phyloP scores from a whole-genome alignment of 2,329 filamentous ascomycete genomes.

The Apiospora koreana region DNA sequence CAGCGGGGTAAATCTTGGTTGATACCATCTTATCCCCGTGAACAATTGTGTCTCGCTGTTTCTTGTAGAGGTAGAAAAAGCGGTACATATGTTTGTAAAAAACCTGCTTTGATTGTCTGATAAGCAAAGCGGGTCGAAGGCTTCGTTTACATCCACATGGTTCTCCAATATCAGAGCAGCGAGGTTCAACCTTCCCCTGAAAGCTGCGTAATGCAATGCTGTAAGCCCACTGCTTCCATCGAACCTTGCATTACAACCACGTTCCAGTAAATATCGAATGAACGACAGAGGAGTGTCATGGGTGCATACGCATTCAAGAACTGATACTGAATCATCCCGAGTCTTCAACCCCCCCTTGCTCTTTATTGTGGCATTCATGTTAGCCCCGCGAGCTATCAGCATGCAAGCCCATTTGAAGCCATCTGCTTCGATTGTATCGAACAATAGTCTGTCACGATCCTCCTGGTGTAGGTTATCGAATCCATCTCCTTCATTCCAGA shows the following conservation, averaged over 20 bases:
- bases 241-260: background rate
- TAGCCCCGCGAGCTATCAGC: background rate
- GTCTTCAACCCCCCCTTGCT: too few relatives aligned
- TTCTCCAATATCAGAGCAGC: background rate
- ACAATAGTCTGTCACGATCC: background rate
- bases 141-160: background rate
- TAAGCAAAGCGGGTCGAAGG: background rate
- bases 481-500: background rate
- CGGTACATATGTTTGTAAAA: too few relatives aligned
- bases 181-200: background rate
- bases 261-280: background rate
- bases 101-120: too few relatives aligned
- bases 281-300: background rate
- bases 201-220: background rate
- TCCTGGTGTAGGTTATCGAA: background rate
- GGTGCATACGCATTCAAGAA: background rate
- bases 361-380: background rate
- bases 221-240: background rate
- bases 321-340: too few relatives aligned
- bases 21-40: background rate
- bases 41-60: too few relatives aligned
- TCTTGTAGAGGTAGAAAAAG: too few relatives aligned
- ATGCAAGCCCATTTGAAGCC: background rate
- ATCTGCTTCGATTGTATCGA: rapidly evolving
- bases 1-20: background rate